These are phyloP conservation scores for Boletus reticulatus DNA, from an alignment of 768 basidiomycete genomes.

Conservation along the genomic window DNA sequence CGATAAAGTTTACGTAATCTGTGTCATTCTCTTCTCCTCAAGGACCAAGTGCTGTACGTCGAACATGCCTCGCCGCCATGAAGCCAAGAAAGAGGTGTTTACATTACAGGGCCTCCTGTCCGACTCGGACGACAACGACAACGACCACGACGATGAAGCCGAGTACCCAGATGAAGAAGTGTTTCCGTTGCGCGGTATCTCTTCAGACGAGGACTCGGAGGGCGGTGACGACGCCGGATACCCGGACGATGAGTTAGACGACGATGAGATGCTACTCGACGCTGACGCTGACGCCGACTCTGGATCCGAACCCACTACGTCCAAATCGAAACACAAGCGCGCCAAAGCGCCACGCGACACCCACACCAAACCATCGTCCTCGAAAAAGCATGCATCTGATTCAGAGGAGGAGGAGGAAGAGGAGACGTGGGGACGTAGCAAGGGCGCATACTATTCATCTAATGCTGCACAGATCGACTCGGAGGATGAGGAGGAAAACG, in stretches of 20 bases:
- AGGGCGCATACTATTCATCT: slow-evolving; percentile 82
- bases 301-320: background rate
- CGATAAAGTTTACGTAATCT: background rate
- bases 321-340: slow-evolving; percentile 13
- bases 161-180: slow-evolving; percentile 54
- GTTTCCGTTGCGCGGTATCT: slow-evolving; percentile 67
- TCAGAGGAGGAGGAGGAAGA: slow-evolving; percentile 49
- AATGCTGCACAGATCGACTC: slow-evolving; percentile 79
- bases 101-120: slow-evolving; percentile 56
- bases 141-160: slow-evolving; percentile 39
- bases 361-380: slow-evolving; percentile 12
- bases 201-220: slow-evolving; percentile 21
- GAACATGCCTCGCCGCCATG: slow-evolving; percentile 10
- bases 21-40: too few relatives aligned
- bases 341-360: slow-evolving; percentile 12
- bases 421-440: slow-evolving; percentile 78
- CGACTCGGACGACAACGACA: background rate
- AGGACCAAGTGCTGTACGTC: too few relatives aligned
- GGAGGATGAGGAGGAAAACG: slow-evolving; percentile 86
- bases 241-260: slow-evolving; percentile 14
- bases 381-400: slow-evolving; percentile 9
- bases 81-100: slow-evolving; percentile 78
- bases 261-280: slow-evolving; percentile 26
- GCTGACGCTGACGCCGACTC: background rate
- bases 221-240: slow-evolving; percentile 42